Evolutionary conservation across 2,329 filamentous ascomycete species (phyloP), one percentile per base, ranked within the genome.

Genomic region (Teratosphaeria viscida): DNA sequence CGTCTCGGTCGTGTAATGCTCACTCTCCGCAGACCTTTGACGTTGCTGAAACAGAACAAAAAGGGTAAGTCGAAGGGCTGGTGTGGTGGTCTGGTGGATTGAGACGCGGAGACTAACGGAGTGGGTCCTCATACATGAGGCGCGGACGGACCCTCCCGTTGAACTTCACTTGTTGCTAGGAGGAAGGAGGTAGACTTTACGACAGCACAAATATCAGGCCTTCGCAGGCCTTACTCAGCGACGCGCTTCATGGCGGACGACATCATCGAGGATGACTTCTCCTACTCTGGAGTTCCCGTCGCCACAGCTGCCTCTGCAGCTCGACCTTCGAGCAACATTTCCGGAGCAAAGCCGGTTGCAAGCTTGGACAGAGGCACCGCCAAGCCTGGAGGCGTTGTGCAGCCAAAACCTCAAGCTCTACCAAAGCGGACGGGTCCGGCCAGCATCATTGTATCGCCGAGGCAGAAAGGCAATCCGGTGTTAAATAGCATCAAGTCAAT

Each of bases 401-500:
- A 96, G 74, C 92, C 91, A 11, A 95, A 86, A 60, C 92, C 92
- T 0, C 92, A 96, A 76, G 86, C 85, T n/a, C 80, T 96, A 2
- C 82, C 89, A 0, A 82, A 84, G 61, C 79, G 83, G 64, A 72
- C 80, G 57, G 79, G 84, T 1, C 87, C 88, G 3, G 90, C 89
- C 16, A 85, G 88, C 5, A 95, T 97, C 65, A 81, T 95, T 23
- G 92, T 97, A 34, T 96, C 92, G 39, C 87, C 90, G 16, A 85
- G 92, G 49, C 92, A 99, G 74, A 95, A 95, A 74, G 94, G 92
- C 62, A 99, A 99, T 68, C 94, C 94, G 0, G 88, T 97, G 56
- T 78, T 99, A 34, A 88, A 89, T 58, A 85, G 87, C 73, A 83
- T 99, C 67, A 86, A 87, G 61, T 86, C 88, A 0, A 81, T 95